Percentiles rank a stretch among this genome's conserved stretches.
These are phyloP conservation scores for Populus euphratica DNA, from an alignment of 345 rosid species.

Conservation along the genomic window DNA sequence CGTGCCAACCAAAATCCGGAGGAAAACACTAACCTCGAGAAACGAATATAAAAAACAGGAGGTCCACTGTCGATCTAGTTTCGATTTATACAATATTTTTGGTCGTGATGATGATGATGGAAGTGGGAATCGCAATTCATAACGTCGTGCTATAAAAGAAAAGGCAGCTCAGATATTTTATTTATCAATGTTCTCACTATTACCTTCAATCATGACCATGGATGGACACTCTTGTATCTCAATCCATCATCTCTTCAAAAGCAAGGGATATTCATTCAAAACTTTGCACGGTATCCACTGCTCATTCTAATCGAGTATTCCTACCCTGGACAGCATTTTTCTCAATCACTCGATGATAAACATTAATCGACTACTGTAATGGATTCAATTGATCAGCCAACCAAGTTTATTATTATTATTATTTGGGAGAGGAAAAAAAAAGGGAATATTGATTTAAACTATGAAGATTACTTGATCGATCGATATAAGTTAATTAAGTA, in stretches of 20 bases:
- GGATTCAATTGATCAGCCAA: too few species aligned
- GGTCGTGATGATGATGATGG: constrained; percentile 7
- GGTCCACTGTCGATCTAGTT: background rate
- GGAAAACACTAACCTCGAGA: background rate
- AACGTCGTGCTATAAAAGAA: constrained; percentile 34
- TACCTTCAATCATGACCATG: constrained; percentile 23
- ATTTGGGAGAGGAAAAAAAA: too few species aligned
- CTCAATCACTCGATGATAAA: background rate
- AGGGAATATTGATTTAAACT: too few species aligned
- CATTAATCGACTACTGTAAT: too few species aligned
- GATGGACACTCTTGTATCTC: constrained; percentile 26
- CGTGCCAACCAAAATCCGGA: background rate
- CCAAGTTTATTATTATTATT: too few species aligned
- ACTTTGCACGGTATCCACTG: background rate
- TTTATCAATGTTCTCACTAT: constrained; percentile 14
- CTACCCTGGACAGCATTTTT: background rate
- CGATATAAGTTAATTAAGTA: too few species aligned
- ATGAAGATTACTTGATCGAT: too few species aligned
- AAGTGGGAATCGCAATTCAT: constrained; percentile 16
- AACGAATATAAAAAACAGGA: background rate
- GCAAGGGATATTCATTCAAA: constrained; percentile 17
- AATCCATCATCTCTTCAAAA: constrained; percentile 35
- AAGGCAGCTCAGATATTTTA: constrained; percentile 24
- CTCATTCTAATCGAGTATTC: background rate
- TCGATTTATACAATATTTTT: background rate